Percentiles rank a stretch among this genome's conserved stretches.
phyloP scores from a whole-genome alignment of 768 basidiomycete species.

The Tulasnella sp. region DNA sequence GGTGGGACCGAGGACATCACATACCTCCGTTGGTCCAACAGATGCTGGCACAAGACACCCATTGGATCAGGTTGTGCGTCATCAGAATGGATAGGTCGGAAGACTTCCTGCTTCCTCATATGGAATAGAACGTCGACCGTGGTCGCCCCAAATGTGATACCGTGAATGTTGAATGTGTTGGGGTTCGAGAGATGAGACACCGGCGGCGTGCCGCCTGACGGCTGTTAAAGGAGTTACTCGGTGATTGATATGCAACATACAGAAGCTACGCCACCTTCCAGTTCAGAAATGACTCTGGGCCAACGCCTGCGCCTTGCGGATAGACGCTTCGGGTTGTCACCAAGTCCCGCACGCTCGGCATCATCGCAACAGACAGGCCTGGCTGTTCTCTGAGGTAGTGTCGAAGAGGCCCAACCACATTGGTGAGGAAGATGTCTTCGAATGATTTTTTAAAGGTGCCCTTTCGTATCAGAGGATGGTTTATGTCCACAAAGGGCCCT shows the following conservation, averaged over 20 bases:
- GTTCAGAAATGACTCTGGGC: constrained; percentile 2
- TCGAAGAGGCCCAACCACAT: constrained; percentile 46
- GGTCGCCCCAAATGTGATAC: constrained; percentile 61
- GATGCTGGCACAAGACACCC: constrained; percentile 61
- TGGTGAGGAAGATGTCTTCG: constrained; percentile 49
- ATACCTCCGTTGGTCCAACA: constrained; percentile 81
- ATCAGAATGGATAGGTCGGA: constrained; percentile 46
- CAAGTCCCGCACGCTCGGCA: constrained; percentile 76
- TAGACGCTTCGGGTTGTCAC: constrained; percentile 68
- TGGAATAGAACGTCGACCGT: constrained; percentile 86
- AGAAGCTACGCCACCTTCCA: constrained; percentile 2
- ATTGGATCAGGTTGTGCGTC: constrained; percentile 59
- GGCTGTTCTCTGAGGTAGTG: constrained; percentile 37
- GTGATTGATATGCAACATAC: too few relatives aligned
- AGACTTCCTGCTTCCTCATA: constrained; percentile 69
- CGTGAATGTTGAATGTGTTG: constrained; percentile 71
- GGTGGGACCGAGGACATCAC: constrained; percentile 14
- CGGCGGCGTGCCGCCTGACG: neutral
- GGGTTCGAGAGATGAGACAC: constrained; percentile 66
- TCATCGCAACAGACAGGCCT: constrained; percentile 56
- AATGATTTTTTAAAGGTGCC: constrained; percentile 64
- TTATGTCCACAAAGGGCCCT: constrained; percentile 80
- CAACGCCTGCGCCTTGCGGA: constrained; percentile 47
- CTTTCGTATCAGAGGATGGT: constrained; percentile 57
- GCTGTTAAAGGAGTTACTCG: neutral